Evolutionary conservation across 768 basidiomycete species (phyloP).

Genomic region (Amanita brunnescens): DNA sequence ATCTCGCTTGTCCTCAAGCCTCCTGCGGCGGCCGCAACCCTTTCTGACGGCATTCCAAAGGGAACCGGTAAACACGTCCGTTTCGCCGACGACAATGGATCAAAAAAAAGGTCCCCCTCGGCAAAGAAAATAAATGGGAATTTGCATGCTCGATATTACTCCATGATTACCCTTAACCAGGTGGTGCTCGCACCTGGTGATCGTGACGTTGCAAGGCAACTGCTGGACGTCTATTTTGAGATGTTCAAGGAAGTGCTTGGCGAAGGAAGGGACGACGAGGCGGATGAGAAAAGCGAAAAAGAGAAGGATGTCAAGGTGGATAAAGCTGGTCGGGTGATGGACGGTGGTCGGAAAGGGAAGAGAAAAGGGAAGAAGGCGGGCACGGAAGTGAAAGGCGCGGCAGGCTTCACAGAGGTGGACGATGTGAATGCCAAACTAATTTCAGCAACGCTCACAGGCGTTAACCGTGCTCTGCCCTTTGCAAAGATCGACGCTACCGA

Average conservation of each 20-base stretch:
- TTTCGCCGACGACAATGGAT: slow-evolving; percentile 32
- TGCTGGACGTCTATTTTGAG: slow-evolving; percentile 91
- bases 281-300: slow-evolving; percentile 26
- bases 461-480: slow-evolving; percentile 92
- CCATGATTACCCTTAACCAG: slow-evolving; percentile 91
- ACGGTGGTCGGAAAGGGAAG: slow-evolving; percentile 25
- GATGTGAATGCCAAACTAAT: slow-evolving; percentile 76
- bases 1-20: slow-evolving; percentile 70
- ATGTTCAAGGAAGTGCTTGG: slow-evolving; percentile 86
- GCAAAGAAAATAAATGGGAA: slow-evolving; percentile 34
- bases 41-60: slow-evolving; percentile 24
- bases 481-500: slow-evolving; percentile 70
- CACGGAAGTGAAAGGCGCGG: slow-evolving; percentile 42
- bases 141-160: slow-evolving; percentile 83
- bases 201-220: slow-evolving; percentile 60
- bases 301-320: slow-evolving; percentile 17
- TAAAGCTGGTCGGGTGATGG: slow-evolving; percentile 26
- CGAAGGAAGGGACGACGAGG: slow-evolving; percentile 30
- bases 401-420: slow-evolving; percentile 67
- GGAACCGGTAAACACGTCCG: slow-evolving; percentile 39
- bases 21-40: slow-evolving; percentile 24
- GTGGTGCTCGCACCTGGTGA: slow-evolving; percentile 67
- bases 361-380: slow-evolving; percentile 31
- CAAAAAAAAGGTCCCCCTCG: slow-evolving; percentile 22
- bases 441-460: slow-evolving; percentile 86